Base-by-base conservation (phyloP, 805 yeast genomes). In the Metschnikowia continentalis region DNA sequence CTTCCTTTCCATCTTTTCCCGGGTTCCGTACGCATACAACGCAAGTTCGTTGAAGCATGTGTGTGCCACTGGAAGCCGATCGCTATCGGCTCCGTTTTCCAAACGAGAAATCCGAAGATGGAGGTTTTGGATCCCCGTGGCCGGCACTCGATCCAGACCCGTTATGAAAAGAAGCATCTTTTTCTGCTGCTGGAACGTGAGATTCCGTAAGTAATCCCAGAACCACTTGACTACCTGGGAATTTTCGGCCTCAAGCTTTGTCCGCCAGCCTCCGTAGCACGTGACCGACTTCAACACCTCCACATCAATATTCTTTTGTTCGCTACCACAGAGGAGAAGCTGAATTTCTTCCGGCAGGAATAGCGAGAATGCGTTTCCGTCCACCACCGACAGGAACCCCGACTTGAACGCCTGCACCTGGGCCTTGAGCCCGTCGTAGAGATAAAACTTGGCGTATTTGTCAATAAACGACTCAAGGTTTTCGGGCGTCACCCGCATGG, bases 11-110 rank as follows among this genome's bases (percentile, higher is more conserved):
- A 94, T 69, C 54, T 79, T 81, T n/a, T 77, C 80, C 52, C 72
- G 71, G 5, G 79, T 63, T 13, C 68, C 57, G 65, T 92, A 92
- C 35, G 82, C 82, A 66, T 82, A 86, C 5, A 94, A 58, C 49
- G 92, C 86, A 22, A 92, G 64, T 70, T 92, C 96, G 63, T 92
- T 94, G 72, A 94, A 92, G 60, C 99, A 92, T 0, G 98, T 94
- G 63, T 92, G 98, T 0, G 97, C 90, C 14, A 86, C 71, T 0
- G 98, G 98, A 15, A 91, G 68, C 44, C 85, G 71, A 1, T 78
- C 73, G 35, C 71, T 64, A 32, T 72, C 75, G 1, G 54, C 59
- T 6, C 67, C 71, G 23, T 54, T 54, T 15, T 57, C 55, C 11
- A 71, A 60, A 49, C 79, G 78, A 14, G 85, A 79, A n/a, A 92